A percentile compares a stretch with the other conserved stretches of the same genome.
phyloP scores from a whole-genome alignment of 805 yeast species.

The Wickerhamomyces bovis region DNA sequence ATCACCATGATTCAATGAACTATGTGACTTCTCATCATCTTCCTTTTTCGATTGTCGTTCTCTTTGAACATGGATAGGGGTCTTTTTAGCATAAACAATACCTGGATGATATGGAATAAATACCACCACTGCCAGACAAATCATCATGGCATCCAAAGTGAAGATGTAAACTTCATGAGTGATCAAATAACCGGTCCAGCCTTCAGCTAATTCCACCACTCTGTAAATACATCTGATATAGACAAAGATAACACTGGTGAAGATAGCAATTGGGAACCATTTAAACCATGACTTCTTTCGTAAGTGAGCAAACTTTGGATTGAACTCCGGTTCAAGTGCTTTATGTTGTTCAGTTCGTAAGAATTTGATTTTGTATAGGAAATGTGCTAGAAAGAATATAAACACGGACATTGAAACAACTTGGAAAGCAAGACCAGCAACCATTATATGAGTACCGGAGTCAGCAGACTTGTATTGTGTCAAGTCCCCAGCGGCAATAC shows the following conservation, averaged over 20 bases:
- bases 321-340: slow-evolving; percentile 28
- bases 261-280: slow-evolving; percentile 38
- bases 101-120: slow-evolving; percentile 63
- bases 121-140: slow-evolving; percentile 40
- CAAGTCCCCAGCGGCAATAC: slow-evolving; percentile 33
- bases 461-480: slow-evolving; percentile 25
- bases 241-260: slow-evolving; percentile 46
- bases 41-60: background rate
- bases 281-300: slow-evolving; percentile 33
- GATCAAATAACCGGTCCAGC: slow-evolving; percentile 65
- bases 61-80: slow-evolving; percentile 1
- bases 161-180: slow-evolving; percentile 53
- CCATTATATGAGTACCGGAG: slow-evolving; percentile 61
- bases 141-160: slow-evolving; percentile 58
- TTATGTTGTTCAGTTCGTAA: slow-evolving; percentile 21
- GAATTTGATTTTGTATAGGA: slow-evolving; percentile 36
- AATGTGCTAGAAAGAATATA: slow-evolving; percentile 41
- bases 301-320: slow-evolving; percentile 29
- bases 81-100: slow-evolving; percentile 32
- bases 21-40: background rate
- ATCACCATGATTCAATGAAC: background rate
- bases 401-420: slow-evolving; percentile 64
- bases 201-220: slow-evolving; percentile 63
- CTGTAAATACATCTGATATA: slow-evolving; percentile 69
- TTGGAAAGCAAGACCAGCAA: slow-evolving; percentile 75